Base-by-base conservation (phyloP, 129 eudicot genomes). In the Erigeron canadensis region DNA sequence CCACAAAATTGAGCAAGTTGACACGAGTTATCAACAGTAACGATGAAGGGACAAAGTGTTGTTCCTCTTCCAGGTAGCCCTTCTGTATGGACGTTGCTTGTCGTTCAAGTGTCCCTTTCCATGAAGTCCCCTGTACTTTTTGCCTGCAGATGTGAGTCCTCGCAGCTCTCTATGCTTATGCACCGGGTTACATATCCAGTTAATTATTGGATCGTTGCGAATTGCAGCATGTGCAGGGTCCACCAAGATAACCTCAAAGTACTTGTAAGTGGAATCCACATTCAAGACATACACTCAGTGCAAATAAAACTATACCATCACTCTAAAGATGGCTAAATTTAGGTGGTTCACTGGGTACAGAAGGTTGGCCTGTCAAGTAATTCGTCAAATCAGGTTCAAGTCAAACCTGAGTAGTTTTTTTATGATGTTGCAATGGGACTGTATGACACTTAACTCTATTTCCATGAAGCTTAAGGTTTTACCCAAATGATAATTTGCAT, bases 51-150 rank as follows among this genome's bases (percentile, higher is more conserved):
- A 84, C 4, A 84, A 70, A 5, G 89, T 87, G 59, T 87, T 82
- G 93, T 87, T 87, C 73, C 89, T 87, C 85, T 87, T 86, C 89
- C 92, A 87, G 61, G 86, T 87, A 19, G 88, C 89, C 69, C 92
- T 84, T 80, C 86, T 77, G 41, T 86, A 81, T 0, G 88, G 91
- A 9, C 88, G 75, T 42, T 79, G 79, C 71, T 86, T 83, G 84
- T 81, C 82, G 75, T 85, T 69, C 56, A 76, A 54, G 74, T 86
- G 91, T 8, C 91, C 91, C 72, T 64, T 86, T 53, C 91, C 91
- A 40, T 86, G 85, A 15, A 83, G 86, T 61, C 88, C 91, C 43
- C 88, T 86, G 91, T 83, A 83, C 69, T 86, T 83, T 84, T 83
- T 83, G 8, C 91, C 88, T n/a, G 88, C 91, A 9, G 88, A 86